Base-by-base conservation (phyloP, 2,329 filamentous ascomycete genomes). In the Aspergillus aculeatinus region DNA sequence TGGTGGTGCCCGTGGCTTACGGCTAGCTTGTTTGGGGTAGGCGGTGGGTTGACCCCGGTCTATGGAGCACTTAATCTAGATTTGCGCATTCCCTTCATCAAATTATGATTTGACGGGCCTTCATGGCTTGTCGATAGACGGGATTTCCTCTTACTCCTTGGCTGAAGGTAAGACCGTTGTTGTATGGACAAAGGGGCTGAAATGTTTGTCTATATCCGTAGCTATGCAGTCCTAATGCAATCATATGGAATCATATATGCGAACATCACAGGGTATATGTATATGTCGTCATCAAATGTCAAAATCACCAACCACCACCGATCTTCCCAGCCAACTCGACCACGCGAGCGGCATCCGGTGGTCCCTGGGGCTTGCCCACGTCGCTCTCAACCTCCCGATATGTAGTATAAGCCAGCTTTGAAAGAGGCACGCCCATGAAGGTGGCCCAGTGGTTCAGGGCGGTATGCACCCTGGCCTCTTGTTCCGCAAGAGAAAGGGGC, bases 361-460 rank as follows among this genome's bases (percentile, higher is more conserved):
- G 67, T 6, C 64, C 69, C 65, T 82, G 81, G 64, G 85, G 83
- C 79, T 95, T 96, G 54, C 95, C 95, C 48, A 99, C 92, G 74
- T 98, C 92, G 78, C 94, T 97, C 69, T 97, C 88, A 23, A 99
- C 94, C 76, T 93, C 89, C 63, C 95, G 87, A 79, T 91, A 99
- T 55, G 87, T 96, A 59, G 95, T 99, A 75, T 89, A 91, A 59
- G 87, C 86, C 70, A 99, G 80, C 72, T 84, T 91, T 62, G 88
- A 85, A 70, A 90, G 77, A 27, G 85, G 82, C 65, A 96, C 86
- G 56, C 85, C 86, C 58, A 91, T 93, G 62, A 88, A 79, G 25
- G 80, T 72, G 19, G 88, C 84, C 95, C 95, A 99, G 75, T 94
- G 86, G 64, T 81, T 79, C 70, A 98, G 80, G 68, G 87, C 84